Evolutionary conservation across 495 filamentous ascomycete species (phyloP), one percentile per base, ranked within the genome.

Genomic region (Niebla homalea): DNA sequence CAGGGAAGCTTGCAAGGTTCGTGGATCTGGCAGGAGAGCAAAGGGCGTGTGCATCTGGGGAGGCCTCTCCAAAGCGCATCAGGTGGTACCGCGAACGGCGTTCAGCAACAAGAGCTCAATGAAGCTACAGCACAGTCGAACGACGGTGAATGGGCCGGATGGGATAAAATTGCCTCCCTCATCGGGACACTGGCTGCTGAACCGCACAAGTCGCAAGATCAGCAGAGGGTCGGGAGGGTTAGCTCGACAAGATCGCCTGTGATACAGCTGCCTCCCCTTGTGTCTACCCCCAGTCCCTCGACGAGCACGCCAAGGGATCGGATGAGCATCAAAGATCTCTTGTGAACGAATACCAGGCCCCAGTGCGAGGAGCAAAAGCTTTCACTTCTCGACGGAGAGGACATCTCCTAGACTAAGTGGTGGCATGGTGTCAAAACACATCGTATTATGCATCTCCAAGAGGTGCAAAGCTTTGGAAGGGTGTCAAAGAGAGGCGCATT

Each of bases 21-120:
- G 23, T 97, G 90, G 90, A 76, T 90, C 15, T 98, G 92, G 92
- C 69, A 79, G 38, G 86, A 78, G 22, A 76, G 73, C 51, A 87
- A 79, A 49, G 47, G 29, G 21, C 43, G 40, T 49, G 46, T 49
- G 38, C 52, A 53, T 38, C 47, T 51, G 23, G 32, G 50, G 26
- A 39, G 36, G 44, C 51, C 41, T 37, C 52, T 42, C 36, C 39
- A 45, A 7, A 37, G 36, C 23, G 49, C 53, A 37, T 49, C 37
- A 50, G 45, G 37, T 41, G 37, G 32, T 18, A 21, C 32, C 50
- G 41, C 32, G 41, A 41, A 35, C 40, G 35, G 57, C 46, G 35
- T 52, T 48, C 44, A 45, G 54, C 41, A 53, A 23, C 42, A 43
- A 36, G 36, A 20, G 18, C 23, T 39, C 8, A 14, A 37, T 23